Conservation (phyloP, 352 stramenopile genomes). For the Stramenopiles sp. region DNA sequence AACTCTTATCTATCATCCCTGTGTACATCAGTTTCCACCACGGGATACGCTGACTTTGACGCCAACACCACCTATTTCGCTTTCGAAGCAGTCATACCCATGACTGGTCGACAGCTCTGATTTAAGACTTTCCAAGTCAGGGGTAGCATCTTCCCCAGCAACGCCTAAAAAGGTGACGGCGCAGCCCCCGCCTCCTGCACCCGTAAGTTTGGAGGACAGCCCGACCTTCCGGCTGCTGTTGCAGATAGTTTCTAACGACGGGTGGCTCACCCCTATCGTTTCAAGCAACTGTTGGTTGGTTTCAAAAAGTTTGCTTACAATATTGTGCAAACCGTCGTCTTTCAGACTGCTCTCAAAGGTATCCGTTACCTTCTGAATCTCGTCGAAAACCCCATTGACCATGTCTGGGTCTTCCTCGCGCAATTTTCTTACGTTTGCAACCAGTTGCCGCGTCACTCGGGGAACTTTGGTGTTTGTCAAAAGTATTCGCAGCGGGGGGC, state of each 20-base stretch:
- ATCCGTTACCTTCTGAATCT: conserved; percentile 46
- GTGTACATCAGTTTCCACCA: too few relatives aligned
- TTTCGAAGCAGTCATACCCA: conserved; percentile 37
- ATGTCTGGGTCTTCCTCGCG: conserved; percentile 33
- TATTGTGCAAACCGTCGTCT: conserved; percentile 18
- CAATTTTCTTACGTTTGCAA: conserved; percentile 41
- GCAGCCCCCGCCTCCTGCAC: conserved; percentile 54
- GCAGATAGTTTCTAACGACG: conserved; percentile 50
- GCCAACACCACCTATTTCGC: conserved; percentile 34
- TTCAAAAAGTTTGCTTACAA: conserved; percentile 33
- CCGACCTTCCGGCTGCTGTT: conserved; percentile 32
- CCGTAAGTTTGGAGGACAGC: conserved; percentile 63
- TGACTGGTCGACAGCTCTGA: conserved; percentile 28
- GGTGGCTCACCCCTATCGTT: conserved; percentile 51
- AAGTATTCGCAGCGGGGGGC: conserved; percentile 38
- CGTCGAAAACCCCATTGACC: conserved; percentile 40
- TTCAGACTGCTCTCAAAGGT: conserved; percentile 31
- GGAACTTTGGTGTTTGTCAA: conserved; percentile 69
- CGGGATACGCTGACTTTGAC: too few relatives aligned
- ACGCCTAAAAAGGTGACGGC: conserved; percentile 45
- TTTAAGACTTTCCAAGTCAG: conserved; percentile 28
- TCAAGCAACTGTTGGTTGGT: conserved; percentile 52
- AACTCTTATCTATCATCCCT: too few relatives aligned
- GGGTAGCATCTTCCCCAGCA: background rate
- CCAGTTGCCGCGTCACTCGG: conserved; percentile 55